phyloP scores from a whole-genome alignment of 2,329 filamentous ascomycete genomes.

The Spiromastix sp. region DNA sequence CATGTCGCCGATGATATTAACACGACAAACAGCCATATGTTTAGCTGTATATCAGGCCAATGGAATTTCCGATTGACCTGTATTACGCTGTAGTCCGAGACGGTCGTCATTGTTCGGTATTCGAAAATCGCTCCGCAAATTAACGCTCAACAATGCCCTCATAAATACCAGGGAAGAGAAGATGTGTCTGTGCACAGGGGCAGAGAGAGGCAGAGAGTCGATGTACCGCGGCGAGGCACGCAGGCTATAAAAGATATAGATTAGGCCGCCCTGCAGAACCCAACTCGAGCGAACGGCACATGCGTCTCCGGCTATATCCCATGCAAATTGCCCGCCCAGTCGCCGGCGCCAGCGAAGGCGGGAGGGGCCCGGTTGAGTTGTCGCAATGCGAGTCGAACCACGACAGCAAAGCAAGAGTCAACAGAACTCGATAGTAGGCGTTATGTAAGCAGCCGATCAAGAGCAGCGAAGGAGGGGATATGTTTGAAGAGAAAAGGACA shows the following conservation, averaged over 20 bases:
- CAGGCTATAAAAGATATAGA: no score
- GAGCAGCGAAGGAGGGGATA: neutral
- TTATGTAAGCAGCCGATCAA: neutral
- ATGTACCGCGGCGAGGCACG: no score
- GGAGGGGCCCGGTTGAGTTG: no score
- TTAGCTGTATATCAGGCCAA: constrained; percentile 56
- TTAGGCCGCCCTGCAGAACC: neutral
- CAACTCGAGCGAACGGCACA: no score
- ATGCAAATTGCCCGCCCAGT: no score
- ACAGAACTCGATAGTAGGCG: no score
- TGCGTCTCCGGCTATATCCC: no score
- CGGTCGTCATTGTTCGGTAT: constrained; percentile 1
- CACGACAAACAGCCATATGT: constrained; percentile 55
- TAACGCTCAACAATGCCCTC: no score
- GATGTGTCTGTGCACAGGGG: no score
- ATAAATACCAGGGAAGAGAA: no score
- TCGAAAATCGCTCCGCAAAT: constrained; percentile 3
- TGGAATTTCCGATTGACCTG: constrained; percentile 38
- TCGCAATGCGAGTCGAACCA: constrained; percentile 6
- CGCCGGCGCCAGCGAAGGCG: no score
- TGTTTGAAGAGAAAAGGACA: neutral
- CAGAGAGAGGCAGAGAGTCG: no score
- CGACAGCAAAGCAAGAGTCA: constrained; percentile 4
- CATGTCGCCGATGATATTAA: constrained; percentile 47
- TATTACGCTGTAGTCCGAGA: constrained; percentile 6